Evolutionary conservation across 208 protist genomes (phyloP), one percentile per base, ranked within the genome.

Genomic region (Vickermania ingenoplastis): DNA sequence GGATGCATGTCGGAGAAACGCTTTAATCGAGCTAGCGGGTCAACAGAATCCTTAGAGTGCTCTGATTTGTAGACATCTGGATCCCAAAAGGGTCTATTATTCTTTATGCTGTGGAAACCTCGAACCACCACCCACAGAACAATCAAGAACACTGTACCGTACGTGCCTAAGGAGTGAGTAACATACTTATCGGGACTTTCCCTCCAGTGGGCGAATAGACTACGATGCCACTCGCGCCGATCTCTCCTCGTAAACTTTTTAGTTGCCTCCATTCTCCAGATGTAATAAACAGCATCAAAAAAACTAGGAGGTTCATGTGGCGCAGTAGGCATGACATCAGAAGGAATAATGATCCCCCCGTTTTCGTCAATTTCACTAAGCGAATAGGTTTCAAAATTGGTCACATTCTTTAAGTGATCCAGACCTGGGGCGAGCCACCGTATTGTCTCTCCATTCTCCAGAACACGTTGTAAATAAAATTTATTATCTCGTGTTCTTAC

Each of bases 71-170:
- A 92, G 7, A 92, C 83, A 67, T 89, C 80, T 23, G 80, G 50
- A 53, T 95, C 83, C 74, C 75, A 95, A 63, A 95, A 95, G 5
- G 89, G 77, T 65, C 92, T 95, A 49, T 91, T 71, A 63, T 95
- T 92, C 61, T 81, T 87, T 59, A 91, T 76, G 68, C 79, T 85
- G 67, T 92, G 78, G 64, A 89, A 95, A 26, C 75, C 75, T 21
- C 85, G 80, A 48, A 92, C 71, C 41, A 71, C 62, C 1, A 95
- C 14, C 80, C 81, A 92, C 52, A 92, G 57, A 0, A 61, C 1
- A 17, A 91, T 0, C 13, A 89, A 28, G 41, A 84, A 83, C 1
- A 60, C 72, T 0, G 87, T 52, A 50, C 81, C 85, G 68, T 90
- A 89, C 27, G 73, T 77, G 41, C 76, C 80, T 41, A 92, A 31